A percentile compares a stretch with the other conserved stretches of the same genome.
phyloP scores from a whole-genome alignment of 2,329 filamentous ascomycete genomes.

The Neurospora sp. region DNA sequence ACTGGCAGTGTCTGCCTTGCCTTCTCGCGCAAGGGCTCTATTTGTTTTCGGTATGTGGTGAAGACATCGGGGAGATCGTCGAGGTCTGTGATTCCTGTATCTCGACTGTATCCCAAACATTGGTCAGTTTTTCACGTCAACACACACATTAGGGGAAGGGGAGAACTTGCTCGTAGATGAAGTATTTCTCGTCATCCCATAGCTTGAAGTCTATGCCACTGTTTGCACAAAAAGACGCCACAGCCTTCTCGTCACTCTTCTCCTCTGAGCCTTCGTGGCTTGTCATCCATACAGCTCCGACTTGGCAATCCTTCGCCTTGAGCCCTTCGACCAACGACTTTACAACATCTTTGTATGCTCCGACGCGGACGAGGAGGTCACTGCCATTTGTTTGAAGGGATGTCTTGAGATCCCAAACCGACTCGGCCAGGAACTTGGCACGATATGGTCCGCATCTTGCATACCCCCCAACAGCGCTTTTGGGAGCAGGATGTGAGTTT shows the following conservation, averaged over 20 bases:
- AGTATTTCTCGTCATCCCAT: conserved; percentile 70
- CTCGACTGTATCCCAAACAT: conserved; percentile 40
- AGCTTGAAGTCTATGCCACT: conserved; percentile 50
- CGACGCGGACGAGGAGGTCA: conserved; percentile 54
- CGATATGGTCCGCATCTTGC: conserved; percentile 68
- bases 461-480: conserved; percentile 54
- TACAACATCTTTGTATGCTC: conserved; percentile 50
- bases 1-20: conserved; percentile 48
- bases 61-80: conserved; percentile 64
- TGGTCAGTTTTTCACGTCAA: conserved; percentile 10
- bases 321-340: conserved; percentile 44
- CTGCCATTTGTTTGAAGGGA: conserved; percentile 49
- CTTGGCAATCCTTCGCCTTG: conserved; percentile 29
- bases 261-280: conserved; percentile 63
- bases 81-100: conserved; percentile 48
- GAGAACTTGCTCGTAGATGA: conserved; percentile 62
- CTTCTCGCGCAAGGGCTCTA: conserved; percentile 59
- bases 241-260: conserved; percentile 48
- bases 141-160: not conserved
- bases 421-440: conserved; percentile 62
- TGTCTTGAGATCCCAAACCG: conserved; percentile 62
- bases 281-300: conserved; percentile 66
- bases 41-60: conserved; percentile 62
- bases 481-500: conserved; percentile 60
- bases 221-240: conserved; percentile 43